Percentiles rank a stretch among this genome's conserved stretches.
Evolutionary conservation across 805 yeast species (phyloP).

Genomic region (Metschnikowia bowlesiae): DNA sequence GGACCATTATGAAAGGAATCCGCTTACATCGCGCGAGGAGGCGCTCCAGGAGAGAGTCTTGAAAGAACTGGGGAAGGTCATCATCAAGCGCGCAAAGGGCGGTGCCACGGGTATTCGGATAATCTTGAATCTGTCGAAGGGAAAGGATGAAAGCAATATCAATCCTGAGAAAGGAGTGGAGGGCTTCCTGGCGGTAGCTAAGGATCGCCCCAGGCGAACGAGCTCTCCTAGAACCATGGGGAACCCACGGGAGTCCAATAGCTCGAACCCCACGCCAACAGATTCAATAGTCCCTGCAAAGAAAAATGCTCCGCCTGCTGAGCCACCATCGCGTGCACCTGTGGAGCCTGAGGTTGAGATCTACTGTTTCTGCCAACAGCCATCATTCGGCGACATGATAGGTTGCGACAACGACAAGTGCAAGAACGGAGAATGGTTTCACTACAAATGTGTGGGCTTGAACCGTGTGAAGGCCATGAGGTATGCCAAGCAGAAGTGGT

Average conservation of each 20-base stretch:
- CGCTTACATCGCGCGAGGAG: conserved; percentile 35
- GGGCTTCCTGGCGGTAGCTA: neutral
- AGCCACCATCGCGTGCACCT: neutral
- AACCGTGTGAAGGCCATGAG: conserved; percentile 36
- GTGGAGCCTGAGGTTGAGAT: conserved; percentile 8
- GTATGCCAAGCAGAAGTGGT: conserved; percentile 35
- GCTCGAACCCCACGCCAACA: neutral
- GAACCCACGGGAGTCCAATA: neutral
- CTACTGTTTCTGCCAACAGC: conserved; percentile 26
- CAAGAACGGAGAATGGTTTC: conserved; percentile 45
- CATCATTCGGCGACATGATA: conserved; percentile 28
- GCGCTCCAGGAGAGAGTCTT: conserved; percentile 27
- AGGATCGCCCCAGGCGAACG: neutral
- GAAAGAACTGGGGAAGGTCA: conserved; percentile 12
- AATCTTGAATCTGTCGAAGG: conserved; percentile 11
- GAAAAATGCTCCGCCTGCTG: neutral
- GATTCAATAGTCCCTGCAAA: neutral
- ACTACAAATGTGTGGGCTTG: conserved; percentile 42
- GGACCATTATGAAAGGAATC: conserved; percentile 32
- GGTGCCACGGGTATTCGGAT: conserved; percentile 12
- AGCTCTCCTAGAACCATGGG: neutral
- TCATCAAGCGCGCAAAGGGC: conserved; percentile 11
- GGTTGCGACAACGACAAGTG: conserved; percentile 31
- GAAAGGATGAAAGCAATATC: neutral
- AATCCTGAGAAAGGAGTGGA: conserved; percentile 1